Evolutionary conservation across 2,329 filamentous ascomycete genomes (phyloP).

Genomic region (Talaromyces sp.): DNA sequence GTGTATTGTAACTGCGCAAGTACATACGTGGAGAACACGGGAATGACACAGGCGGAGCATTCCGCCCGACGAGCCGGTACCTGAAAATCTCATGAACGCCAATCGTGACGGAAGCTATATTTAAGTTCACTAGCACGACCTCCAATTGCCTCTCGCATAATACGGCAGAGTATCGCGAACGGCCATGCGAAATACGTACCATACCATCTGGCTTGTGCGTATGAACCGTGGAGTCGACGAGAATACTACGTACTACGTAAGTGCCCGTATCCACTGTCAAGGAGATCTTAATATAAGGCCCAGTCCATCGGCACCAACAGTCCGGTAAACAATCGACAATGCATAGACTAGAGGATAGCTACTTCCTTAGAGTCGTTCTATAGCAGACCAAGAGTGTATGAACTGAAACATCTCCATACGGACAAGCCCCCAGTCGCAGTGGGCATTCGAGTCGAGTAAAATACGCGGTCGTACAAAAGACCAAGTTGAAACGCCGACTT

Average conservation of each 20-base stretch:
- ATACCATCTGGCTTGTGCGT: not conserved
- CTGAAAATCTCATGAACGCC: not conserved
- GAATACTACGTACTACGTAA: not conserved
- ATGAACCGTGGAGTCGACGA: not conserved
- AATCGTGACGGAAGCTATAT: not conserved
- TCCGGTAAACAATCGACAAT: not conserved
- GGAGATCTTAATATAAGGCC: not conserved
- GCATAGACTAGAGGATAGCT: not conserved
- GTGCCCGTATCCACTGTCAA: not conserved
- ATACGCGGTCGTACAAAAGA: not conserved
- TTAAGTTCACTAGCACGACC: not conserved
- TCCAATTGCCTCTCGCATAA: not conserved
- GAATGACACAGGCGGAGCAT: slow-evolving; percentile 2
- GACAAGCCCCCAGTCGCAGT: not conserved
- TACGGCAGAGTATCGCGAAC: not conserved
- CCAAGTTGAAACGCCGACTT: not conserved
- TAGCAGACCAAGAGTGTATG: not conserved
- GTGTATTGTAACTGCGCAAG: not conserved
- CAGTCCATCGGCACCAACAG: not conserved
- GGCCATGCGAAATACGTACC: not conserved
- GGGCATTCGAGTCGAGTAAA: not conserved
- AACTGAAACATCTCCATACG: not conserved
- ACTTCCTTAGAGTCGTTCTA: too few relatives aligned
- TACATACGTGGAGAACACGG: slow-evolving; percentile 4
- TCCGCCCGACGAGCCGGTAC: slow-evolving; percentile 12